Conservation (phyloP, 1,284 basidiomycete species). For the Cutaneotrichosporon dermatis region DNA sequence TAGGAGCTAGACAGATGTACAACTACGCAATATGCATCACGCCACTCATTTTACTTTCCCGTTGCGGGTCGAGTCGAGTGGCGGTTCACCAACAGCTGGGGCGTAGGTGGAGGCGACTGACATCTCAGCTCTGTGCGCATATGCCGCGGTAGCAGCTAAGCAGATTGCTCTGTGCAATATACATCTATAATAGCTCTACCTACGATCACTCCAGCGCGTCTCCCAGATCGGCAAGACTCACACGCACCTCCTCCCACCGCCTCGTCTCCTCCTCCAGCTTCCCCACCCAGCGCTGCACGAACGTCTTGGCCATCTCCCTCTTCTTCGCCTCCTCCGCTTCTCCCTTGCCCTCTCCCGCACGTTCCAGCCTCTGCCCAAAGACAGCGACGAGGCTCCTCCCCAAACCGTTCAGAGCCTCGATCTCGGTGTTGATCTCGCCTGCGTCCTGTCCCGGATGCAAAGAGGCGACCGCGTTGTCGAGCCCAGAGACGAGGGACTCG, state of each 20-base stretch:
- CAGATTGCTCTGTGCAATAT: too few relatives aligned
- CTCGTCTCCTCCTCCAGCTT: conserved; percentile 24
- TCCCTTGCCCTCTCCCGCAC: background rate
- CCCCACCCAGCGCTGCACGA: conserved; percentile 30
- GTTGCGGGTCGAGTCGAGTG: too few relatives aligned
- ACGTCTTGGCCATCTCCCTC: conserved; percentile 3
- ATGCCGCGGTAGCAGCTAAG: background rate
- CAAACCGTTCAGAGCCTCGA: conserved; percentile 18
- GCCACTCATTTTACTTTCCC: conserved; percentile 7
- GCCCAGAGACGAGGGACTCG: conserved; percentile 23
- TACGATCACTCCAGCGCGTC: conserved; percentile 18
- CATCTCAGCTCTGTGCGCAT: background rate
- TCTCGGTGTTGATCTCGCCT: conserved; percentile 26
- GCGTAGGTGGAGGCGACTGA: too few relatives aligned
- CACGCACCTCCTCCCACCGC: conserved; percentile 27
- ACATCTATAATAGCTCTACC: too few relatives aligned
- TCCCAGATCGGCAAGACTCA: conserved; percentile 17
- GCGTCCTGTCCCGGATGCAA: conserved; percentile 39
- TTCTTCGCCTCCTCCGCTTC: conserved; percentile 10
- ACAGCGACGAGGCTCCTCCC: conserved; percentile 15
- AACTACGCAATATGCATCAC: conserved; percentile 12
- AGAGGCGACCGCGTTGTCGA: conserved; percentile 34
- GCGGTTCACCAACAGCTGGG: too few relatives aligned
- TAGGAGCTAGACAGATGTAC: conserved; percentile 1
- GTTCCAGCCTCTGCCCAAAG: conserved; percentile 4